Base-by-base conservation (phyloP, 805 yeast species). In the Diddensiella transvaalensis region DNA sequence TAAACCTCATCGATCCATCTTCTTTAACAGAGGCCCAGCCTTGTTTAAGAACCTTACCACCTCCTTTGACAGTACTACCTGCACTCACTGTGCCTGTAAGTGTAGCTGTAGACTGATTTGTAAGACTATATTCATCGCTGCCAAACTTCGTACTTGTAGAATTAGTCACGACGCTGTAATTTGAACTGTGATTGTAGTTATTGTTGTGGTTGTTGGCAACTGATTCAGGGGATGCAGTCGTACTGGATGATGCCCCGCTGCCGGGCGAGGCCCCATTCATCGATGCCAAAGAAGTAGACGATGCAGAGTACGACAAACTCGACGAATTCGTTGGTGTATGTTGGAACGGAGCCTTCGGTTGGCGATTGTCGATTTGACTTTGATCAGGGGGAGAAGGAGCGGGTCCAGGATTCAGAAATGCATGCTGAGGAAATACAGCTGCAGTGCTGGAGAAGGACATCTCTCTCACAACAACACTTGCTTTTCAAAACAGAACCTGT, bases 1-100 rank as follows among this genome's bases (percentile, higher is more conserved):
- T 73, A 64, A 90, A 89, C 54, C 87, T 78, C 53, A 91, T 71
- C 11, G 56, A 46, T 43, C 97, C 96, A 59, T 91, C 97, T 59
- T 91, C 98, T 65, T 87, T 90, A 50, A 88, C 82, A 47, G 86
- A 85, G 19, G 88, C 90, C 95, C 96, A 90, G 0, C 97, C 96
- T 49, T 79, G 75, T 49, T 78, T 60, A 13, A 60, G 50, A 32
- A 47, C 32, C 29, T 39, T 38, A 30, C 47, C 47, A 22, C 32
- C 38, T 40, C 30, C 43, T 13, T 26, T 26, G 13, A 8, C 32
- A 26, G 32, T 8, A 13, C 32, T 13, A 13, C 32, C 32, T 8
- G 8, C 13, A 26, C 32, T 26, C n/a, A n/a, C n/a, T n/a, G n/a
- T n/a, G n/a, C n/a, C n/a, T n/a, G n/a, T n/a, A n/a, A n/a, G n/a